A percentile compares a stretch with the other conserved stretches of the same genome.
Conservation (phyloP, 306 rosid genomes). For the Begonia loranthoides region DNA sequence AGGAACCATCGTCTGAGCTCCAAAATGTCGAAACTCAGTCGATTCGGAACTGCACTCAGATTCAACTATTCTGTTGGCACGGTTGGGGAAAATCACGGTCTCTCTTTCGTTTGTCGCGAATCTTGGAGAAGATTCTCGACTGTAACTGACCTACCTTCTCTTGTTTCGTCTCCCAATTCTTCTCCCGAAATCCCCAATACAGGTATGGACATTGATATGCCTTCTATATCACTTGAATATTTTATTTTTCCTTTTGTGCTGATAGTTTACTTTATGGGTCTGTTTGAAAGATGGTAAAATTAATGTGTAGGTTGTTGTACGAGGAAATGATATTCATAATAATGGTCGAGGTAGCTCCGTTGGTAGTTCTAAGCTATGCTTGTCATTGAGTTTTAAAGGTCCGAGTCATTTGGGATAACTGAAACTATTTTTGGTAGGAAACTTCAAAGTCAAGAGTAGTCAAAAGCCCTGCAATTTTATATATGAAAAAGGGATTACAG, state of each 20-base stretch:
- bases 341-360: too few relatives aligned
- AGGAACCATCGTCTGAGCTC: neutral
- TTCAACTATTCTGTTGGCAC: conserved; percentile 21
- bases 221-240: neutral
- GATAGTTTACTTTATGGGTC: neutral
- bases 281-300: too few relatives aligned
- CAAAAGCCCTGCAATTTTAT: too few relatives aligned
- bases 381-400: too few relatives aligned
- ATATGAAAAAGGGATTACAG: too few relatives aligned
- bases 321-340: too few relatives aligned
- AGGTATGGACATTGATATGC: conserved; percentile 17
- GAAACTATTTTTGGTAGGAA: too few relatives aligned
- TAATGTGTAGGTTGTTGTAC: too few relatives aligned
- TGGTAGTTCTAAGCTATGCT: too few relatives aligned
- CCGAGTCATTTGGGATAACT: neutral
- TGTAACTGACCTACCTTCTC: conserved; percentile 31
- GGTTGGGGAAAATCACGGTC: conserved; percentile 11
- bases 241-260: neutral
- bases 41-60: conserved; percentile 34
- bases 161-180: conserved; percentile 11
- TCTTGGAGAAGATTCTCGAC: conserved; percentile 39
- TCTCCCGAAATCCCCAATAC: conserved; percentile 17
- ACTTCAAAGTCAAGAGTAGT: too few relatives aligned
- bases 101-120: conserved; percentile 13
- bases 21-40: conserved; percentile 34